A percentile compares a stretch with the other conserved stretches of the same genome.
Evolutionary conservation across 495 filamentous ascomycete species (phyloP).

Genomic region (Penicillium flavigenum): DNA sequence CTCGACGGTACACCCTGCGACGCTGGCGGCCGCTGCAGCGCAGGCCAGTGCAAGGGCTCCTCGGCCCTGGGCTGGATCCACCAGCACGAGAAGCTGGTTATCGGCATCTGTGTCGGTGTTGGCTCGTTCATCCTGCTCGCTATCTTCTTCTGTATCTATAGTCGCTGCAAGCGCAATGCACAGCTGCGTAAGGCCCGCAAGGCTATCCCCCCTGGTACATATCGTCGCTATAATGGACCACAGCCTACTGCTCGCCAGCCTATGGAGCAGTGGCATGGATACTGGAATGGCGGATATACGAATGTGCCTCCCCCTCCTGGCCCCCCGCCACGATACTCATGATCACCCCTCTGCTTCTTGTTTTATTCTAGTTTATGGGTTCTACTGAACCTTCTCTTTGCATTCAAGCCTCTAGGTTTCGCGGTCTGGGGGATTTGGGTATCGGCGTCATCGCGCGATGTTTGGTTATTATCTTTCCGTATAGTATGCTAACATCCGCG

Average conservation of each 20-base stretch:
- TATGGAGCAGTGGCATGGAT: conserved; percentile 32
- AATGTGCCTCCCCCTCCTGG: conserved; percentile 25
- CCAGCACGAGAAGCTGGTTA: conserved; percentile 70
- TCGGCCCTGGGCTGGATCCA: conserved; percentile 64
- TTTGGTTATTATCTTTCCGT: conserved; percentile 1
- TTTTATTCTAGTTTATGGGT: neutral
- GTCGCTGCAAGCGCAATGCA: conserved; percentile 39
- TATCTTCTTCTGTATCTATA: conserved; percentile 58
- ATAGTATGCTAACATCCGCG: neutral
- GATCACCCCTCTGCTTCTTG: conserved; percentile 13
- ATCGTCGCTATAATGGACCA: conserved; percentile 25
- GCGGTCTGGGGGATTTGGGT: neutral
- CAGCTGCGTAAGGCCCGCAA: conserved; percentile 34
- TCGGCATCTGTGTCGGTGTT: conserved; percentile 66
- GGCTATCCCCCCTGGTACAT: conserved; percentile 25
- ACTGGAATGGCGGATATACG: conserved; percentile 27
- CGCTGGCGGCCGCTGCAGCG: conserved; percentile 74
- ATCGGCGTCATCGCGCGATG: conserved; percentile 9
- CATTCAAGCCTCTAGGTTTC: neutral
- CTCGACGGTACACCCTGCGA: conserved; percentile 88
- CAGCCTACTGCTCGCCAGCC: conserved; percentile 24
- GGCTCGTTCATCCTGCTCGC: conserved; percentile 65
- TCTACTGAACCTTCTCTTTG: conserved; percentile 1
- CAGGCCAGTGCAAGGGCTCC: conserved; percentile 69
- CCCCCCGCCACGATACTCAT: conserved; percentile 19